Evolutionary conservation across 1,284 basidiomycete genomes (phyloP).

Genomic region (Apiotrichum montevideense): DNA sequence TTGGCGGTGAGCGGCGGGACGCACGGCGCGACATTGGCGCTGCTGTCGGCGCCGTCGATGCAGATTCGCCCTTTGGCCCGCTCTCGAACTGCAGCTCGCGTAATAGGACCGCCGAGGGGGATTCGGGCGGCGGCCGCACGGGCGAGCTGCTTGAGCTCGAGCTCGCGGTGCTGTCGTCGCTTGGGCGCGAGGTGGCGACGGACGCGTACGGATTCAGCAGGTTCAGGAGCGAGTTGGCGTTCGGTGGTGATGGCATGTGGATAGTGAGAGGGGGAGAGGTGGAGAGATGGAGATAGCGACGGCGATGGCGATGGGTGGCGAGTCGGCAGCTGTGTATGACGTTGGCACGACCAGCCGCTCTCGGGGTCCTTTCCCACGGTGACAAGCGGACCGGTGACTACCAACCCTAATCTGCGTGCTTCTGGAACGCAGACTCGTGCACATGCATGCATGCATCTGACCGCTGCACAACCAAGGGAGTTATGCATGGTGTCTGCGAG

Average conservation of each 20-base stretch:
- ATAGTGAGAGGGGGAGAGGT: too few species aligned
- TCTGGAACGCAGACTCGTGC: too few species aligned
- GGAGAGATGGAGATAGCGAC: neutral
- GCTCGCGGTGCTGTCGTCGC: neutral
- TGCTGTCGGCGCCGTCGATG: neutral
- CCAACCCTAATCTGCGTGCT: too few species aligned
- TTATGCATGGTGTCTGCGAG: too few species aligned
- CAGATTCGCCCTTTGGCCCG: neutral
- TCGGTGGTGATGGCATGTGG: constrained; percentile 13
- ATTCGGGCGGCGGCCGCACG: constrained; percentile 19
- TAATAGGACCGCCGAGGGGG: constrained; percentile 37
- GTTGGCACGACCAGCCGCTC: too few species aligned
- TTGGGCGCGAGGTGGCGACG: constrained; percentile 53
- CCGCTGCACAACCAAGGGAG: too few species aligned
- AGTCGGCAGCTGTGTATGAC: too few species aligned
- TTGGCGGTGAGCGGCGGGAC: constrained; percentile 7
- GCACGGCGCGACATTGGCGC: neutral
- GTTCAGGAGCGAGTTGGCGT: constrained; percentile 57
- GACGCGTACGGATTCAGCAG: constrained; percentile 71
- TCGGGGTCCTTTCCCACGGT: neutral
- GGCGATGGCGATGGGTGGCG: neutral
- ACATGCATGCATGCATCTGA: too few species aligned
- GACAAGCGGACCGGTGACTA: too few species aligned
- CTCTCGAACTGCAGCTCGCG: constrained; percentile 30
- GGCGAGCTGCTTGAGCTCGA: neutral